Percentiles rank a stretch among this genome's conserved stretches.
Evolutionary conservation across 768 basidiomycete genomes (phyloP).

Genomic region (Amanita brunnescens): DNA sequence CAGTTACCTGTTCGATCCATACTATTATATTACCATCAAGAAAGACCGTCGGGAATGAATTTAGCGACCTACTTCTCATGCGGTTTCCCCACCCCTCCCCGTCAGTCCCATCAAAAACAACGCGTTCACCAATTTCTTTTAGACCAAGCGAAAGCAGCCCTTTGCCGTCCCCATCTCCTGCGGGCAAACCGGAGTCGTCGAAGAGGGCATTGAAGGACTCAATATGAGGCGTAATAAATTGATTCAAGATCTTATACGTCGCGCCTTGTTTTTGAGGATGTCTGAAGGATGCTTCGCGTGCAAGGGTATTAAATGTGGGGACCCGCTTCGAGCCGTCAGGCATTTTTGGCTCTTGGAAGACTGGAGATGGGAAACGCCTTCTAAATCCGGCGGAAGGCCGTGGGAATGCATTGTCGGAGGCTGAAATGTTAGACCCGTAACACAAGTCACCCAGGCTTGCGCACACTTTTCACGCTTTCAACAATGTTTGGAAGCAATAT

Average conservation of each 20-base stretch:
- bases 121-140: slow-evolving; percentile 81
- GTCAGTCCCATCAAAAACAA: slow-evolving; percentile 81
- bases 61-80: slow-evolving; percentile 59
- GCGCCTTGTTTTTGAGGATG: slow-evolving; percentile 63
- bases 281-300: slow-evolving; percentile 69
- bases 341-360: slow-evolving; percentile 31
- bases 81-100: slow-evolving; percentile 69
- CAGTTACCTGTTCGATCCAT: slow-evolving; percentile 80
- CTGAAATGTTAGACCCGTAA: slow-evolving; percentile 6
- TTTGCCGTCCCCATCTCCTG: slow-evolving; percentile 65
- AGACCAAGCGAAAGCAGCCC: slow-evolving; percentile 75
- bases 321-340: slow-evolving; percentile 36
- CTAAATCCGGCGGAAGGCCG: neutral
- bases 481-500: slow-evolving; percentile 42
- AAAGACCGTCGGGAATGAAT: neutral
- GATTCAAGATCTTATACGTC: slow-evolving; percentile 75
- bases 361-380: neutral
- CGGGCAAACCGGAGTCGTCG: slow-evolving; percentile 78
- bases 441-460: too few relatives aligned
- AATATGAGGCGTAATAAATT: slow-evolving; percentile 89
- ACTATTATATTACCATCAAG: slow-evolving; percentile 41
- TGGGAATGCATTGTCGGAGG: slow-evolving; percentile 5
- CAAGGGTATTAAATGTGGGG: slow-evolving; percentile 74
- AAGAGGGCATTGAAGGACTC: slow-evolving; percentile 96
- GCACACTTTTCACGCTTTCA: slow-evolving; percentile 5